phyloP scores from a whole-genome alignment of 2,329 filamentous ascomycete species.

The Trichoderma sp. region DNA sequence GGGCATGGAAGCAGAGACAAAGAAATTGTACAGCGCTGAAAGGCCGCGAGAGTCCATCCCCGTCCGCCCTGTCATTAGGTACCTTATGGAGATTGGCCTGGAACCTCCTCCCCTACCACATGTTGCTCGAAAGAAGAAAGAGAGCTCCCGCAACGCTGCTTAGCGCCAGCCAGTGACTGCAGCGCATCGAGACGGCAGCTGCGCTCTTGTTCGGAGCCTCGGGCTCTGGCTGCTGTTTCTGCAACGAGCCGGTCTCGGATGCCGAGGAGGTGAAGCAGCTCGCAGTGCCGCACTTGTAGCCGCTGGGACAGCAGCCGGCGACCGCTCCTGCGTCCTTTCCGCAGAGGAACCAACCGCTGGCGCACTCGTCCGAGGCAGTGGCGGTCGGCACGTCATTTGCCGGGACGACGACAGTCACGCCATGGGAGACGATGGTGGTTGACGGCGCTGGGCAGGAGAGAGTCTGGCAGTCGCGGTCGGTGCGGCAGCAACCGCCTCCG shows the following conservation, averaged over 20 bases:
- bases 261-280: conserved; percentile 66
- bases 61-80: neutral
- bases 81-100: too few relatives aligned
- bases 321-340: conserved; percentile 57
- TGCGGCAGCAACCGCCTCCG: conserved; percentile 83
- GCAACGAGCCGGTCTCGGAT: conserved; percentile 58
- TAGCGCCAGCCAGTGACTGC: neutral
- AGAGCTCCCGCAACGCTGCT: conserved; percentile 2
- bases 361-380: conserved; percentile 59
- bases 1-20: neutral
- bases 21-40: neutral
- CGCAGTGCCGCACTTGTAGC: conserved; percentile 71
- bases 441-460: conserved; percentile 70
- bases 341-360: conserved; percentile 78
- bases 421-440: conserved; percentile 68
- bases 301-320: conserved; percentile 81
- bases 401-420: conserved; percentile 71
- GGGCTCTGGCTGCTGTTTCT: conserved; percentile 46
- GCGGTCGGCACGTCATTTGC: conserved; percentile 51
- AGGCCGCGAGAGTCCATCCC: neutral
- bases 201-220: conserved; percentile 42
- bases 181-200: neutral
- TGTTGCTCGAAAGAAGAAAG: conserved; percentile 13
- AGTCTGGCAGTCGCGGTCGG: conserved; percentile 79
- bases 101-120: neutral